Base-by-base conservation (phyloP, 176 grass and related monocot species). In the Raddia guianensis region DNA sequence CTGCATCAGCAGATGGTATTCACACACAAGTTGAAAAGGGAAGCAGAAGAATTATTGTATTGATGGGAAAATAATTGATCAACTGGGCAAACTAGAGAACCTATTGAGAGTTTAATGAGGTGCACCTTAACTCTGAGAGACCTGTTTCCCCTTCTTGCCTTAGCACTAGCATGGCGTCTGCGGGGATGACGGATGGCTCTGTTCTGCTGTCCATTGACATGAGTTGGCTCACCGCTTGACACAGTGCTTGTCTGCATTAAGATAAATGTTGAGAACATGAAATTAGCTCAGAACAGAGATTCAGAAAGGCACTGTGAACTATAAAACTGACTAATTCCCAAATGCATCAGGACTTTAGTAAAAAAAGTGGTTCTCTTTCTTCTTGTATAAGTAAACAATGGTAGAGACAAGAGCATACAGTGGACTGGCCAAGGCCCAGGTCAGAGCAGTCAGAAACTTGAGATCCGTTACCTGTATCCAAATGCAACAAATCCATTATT, bases 101-200 rank as follows among this genome's bases (percentile, higher is more conserved):
- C 4, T 58, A 11, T 66, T 46, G 5, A 32, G 66, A 62, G 33
- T 61, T 51, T 7, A 69, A 16, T 59, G 66, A 75, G 60, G 46
- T 19, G 72, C 69, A 96, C 90, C 87, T 90, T 87, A 82, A 14
- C 55, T 63, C 73, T 84, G 72, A 42, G 42, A 15, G 40, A 13
- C 18, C 46, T 77, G 57, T 81, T 84, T 4, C 27, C 40, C 65
- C 51, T 84, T 69, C 76, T 80, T 43, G 76, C 85, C 68, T 90
- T 75, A 21, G 76, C 82, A 63, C 73, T 79, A 63, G 68, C 52
- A 8, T 0, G 52, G 0, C 14, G 6, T 16, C 52, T 6, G 5
- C 52, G 52, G 52, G 14, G 15, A 55, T 7, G 16, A 18, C 0
- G 15, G 52, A 0, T 55, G 52, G 52, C 0, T 18, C 16, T 55